phyloP scores from a whole-genome alignment of 805 yeast genomes.

The Millerozyma miso region DNA sequence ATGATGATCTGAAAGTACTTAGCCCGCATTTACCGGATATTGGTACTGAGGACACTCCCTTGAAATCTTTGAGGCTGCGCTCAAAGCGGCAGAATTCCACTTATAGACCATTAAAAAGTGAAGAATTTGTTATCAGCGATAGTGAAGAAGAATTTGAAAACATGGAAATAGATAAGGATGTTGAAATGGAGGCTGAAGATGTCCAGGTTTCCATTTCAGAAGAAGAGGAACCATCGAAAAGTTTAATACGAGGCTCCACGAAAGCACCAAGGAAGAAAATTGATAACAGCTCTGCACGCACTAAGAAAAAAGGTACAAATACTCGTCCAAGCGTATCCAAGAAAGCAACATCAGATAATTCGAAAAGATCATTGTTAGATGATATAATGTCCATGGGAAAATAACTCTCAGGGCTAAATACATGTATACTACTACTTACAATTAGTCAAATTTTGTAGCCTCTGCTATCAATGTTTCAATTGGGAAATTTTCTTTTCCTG shows the following conservation, averaged over 20 bases:
- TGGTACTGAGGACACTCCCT: neutral
- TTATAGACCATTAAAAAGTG: neutral
- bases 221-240: neutral
- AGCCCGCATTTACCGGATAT: neutral
- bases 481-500: conserved; percentile 61
- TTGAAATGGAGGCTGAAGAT: neutral
- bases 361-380: conserved; percentile 8
- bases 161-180: neutral
- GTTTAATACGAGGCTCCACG: neutral
- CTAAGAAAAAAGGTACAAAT: neutral
- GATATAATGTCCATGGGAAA: conserved; percentile 11
- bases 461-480: conserved; percentile 66
- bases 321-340: conserved; percentile 2
- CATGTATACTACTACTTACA: neutral
- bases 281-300: neutral
- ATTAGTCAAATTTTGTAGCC: conserved; percentile 63
- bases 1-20: neutral
- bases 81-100: neutral
- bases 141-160: conserved; percentile 3
- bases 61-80: neutral
- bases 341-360: conserved; percentile 3
- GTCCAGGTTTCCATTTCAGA: neutral
- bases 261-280: neutral
- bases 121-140: neutral
- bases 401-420: conserved; percentile 2